These are phyloP conservation scores for Colletotrichum shisoi DNA, from an alignment of 2,329 filamentous ascomycete species.

Conservation along the genomic window DNA sequence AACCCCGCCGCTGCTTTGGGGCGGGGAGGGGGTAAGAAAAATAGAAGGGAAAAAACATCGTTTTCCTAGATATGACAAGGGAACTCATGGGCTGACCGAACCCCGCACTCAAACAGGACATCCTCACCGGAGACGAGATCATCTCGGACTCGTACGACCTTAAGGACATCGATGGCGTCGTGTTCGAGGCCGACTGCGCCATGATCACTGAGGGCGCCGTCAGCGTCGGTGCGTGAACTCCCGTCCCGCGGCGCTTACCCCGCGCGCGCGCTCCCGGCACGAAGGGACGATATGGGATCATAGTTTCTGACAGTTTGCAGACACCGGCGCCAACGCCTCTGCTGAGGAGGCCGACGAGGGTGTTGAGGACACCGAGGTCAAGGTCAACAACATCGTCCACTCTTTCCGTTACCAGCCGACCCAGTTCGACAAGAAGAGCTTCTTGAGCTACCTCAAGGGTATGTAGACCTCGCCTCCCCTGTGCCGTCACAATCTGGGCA, in stretches of 20 bases:
- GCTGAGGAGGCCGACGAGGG: slow-evolving; percentile 86
- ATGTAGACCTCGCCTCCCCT: slow-evolving; percentile 45
- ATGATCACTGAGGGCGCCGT: slow-evolving; percentile 85
- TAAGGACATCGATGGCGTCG: slow-evolving; percentile 78
- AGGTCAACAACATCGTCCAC: slow-evolving; percentile 92
- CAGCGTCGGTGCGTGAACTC: slow-evolving; percentile 68
- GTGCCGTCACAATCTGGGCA: background rate
- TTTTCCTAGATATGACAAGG: slow-evolving; percentile 1
- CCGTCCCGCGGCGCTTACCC: slow-evolving; percentile 19
- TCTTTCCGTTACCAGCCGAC: slow-evolving; percentile 88
- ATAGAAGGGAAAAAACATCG: background rate
- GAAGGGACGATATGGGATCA: background rate
- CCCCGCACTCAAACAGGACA: slow-evolving; percentile 68
- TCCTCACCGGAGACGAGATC: slow-evolving; percentile 90
- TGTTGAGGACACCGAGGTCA: slow-evolving; percentile 72
- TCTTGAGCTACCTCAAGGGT: slow-evolving; percentile 87
- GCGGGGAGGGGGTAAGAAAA: slow-evolving; percentile 11
- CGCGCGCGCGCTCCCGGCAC: slow-evolving; percentile 5
- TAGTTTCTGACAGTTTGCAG: slow-evolving; percentile 51
- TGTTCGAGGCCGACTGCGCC: slow-evolving; percentile 90
- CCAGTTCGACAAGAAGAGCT: slow-evolving; percentile 85
- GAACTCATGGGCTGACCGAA: slow-evolving; percentile 39
- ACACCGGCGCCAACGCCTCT: slow-evolving; percentile 95
- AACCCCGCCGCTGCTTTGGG: background rate
- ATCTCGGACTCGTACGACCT: slow-evolving; percentile 93